Evolutionary conservation across 192 early-diverging fungal species (phyloP).

Genomic region (Helicostylum pulchrum): DNA sequence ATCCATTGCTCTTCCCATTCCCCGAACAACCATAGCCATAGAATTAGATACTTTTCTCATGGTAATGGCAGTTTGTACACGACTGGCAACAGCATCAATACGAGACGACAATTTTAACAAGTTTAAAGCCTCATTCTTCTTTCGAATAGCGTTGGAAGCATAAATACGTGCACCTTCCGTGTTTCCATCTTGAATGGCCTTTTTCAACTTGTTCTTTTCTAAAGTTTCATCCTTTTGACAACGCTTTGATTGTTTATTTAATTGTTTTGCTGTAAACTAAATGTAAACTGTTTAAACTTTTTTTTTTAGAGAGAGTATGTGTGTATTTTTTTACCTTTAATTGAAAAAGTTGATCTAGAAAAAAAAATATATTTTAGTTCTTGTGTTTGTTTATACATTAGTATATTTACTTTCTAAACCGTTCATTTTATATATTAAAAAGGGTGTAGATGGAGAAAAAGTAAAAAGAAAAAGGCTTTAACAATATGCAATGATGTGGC

Average conservation of each 20-base stretch:
- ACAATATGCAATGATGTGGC: too few species aligned
- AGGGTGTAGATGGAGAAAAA: background rate
- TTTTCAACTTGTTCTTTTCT: constrained; percentile 87
- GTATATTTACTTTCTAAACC: constrained; percentile 23
- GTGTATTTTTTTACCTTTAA: constrained; percentile 27
- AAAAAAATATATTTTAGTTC: background rate
- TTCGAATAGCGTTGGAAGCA: constrained; percentile 94
- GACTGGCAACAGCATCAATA: constrained; percentile 87
- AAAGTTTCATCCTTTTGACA: constrained; percentile 78
- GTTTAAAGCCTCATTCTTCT: constrained; percentile 93
- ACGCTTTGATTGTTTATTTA: constrained; percentile 81
- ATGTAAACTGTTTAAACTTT: too few species aligned
- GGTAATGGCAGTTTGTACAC: constrained; percentile 91
- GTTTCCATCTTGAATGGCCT: constrained; percentile 91
- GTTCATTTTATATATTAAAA: constrained; percentile 9
- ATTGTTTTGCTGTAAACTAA: constrained; percentile 91
- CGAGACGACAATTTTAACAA: constrained; percentile 82
- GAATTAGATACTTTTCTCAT: constrained; percentile 84
- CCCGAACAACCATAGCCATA: constrained; percentile 87
- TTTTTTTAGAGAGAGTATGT: too few species aligned
- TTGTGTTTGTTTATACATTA: background rate
- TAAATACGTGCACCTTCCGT: constrained; percentile 92
- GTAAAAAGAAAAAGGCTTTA: constrained; percentile 10
- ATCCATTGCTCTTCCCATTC: constrained; percentile 92
- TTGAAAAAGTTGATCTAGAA: constrained; percentile 33